Percentiles rank a stretch among this genome's conserved stretches.
These are phyloP conservation scores for Tolypocladium pustulatum DNA, from an alignment of 2,329 filamentous ascomycete genomes.

Conservation along the genomic window DNA sequence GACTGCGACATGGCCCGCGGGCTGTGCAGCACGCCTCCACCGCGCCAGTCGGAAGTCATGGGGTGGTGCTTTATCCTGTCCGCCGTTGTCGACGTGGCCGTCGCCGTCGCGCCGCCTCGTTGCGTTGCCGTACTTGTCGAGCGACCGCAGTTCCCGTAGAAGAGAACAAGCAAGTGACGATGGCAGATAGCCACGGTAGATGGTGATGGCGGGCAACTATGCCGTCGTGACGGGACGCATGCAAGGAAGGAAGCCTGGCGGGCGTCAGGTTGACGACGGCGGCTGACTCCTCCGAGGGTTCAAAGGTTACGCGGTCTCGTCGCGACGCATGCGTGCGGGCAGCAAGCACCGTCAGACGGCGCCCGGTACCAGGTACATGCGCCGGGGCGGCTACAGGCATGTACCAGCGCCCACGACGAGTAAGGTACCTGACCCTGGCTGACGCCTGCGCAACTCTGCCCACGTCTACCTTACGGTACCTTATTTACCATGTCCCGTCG, in stretches of 20 bases:
- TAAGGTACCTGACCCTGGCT: too few species aligned
- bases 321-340: slow-evolving; percentile 14
- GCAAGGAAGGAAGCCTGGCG: not conserved
- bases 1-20: not conserved
- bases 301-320: slow-evolving; percentile 19
- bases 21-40: not conserved
- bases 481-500: not conserved
- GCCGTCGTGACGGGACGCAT: not conserved
- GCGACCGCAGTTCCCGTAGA: not conserved
- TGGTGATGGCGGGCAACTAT: not conserved
- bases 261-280: slow-evolving; percentile 2
- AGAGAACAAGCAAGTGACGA: not conserved
- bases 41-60: slow-evolving; percentile 1
- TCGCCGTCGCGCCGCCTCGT: not conserved
- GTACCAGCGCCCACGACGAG: not conserved
- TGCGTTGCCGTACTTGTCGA: not conserved
- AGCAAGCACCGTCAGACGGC: not conserved
- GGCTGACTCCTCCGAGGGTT: slow-evolving; percentile 1
- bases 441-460: not conserved
- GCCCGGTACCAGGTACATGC: not conserved
- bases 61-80: not conserved
- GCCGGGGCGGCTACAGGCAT: not conserved
- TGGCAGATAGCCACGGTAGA: not conserved
- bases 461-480: too few species aligned
- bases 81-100: not conserved